Evolutionary conservation across 148 eudicot genomes (phyloP), one percentile per base, ranked within the genome.

Genomic region (Silene latifolia): DNA sequence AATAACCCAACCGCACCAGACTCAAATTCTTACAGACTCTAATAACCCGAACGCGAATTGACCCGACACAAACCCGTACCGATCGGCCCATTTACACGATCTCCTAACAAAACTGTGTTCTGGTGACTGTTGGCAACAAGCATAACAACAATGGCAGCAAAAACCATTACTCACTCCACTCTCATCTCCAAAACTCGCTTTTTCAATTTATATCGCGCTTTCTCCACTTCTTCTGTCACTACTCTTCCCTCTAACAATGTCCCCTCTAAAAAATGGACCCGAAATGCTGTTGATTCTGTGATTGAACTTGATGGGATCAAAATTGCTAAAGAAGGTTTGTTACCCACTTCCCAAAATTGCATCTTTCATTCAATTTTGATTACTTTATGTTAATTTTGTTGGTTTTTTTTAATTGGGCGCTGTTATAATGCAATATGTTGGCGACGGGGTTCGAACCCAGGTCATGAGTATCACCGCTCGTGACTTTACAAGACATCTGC

Each of bases 271-370:
- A 84, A 86, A 81, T 81, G 82, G 83, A 71, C 82, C 71, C 85
- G 72, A 69, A 78, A 85, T 18, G 79, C 71, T 35, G 56, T 51
- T 3, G 77, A 51, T 51, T 87, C 96, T 13, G 81, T 78, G 47
- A 82, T 90, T 64, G 90, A 93, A 71, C 87, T 88, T 57, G 90
- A 88, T 14, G 93, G 93, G 3, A 80, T 88, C 72, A 78, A 85
- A 67, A 73, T 93, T 84, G 27, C 86, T 76, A 88, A 78, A 84
- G 80, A 86, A 64, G 96, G 98, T 93, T 73, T 63, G 54, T 39
- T 46, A 29, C 63, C 51, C 71, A 78, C 60, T 72, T 75, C 59
- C 19, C 24, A 13, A 35, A 85, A 58, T 76, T n/a, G 18, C 39
- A 23, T 75, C 62, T 67, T 75, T 72, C 29, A 12, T 48, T 39